Base-by-base conservation (phyloP, 768 basidiomycete species). In the Neoboletus magnificus region DNA sequence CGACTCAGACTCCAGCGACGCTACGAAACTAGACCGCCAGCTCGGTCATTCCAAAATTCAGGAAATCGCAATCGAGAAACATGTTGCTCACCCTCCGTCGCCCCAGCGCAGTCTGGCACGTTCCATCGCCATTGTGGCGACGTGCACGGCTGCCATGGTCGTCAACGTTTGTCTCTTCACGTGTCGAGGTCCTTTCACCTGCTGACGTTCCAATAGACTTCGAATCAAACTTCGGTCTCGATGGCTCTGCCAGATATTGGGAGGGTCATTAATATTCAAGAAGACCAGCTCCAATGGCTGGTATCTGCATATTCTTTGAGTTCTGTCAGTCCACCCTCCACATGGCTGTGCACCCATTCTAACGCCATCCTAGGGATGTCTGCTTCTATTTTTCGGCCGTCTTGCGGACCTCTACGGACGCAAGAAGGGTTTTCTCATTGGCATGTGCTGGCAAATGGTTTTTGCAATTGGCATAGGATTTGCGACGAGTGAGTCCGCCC, bases 321-420 rank as follows among this genome's bases (percentile, higher is more conserved):
- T 62, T 85, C 84, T 12, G 86, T 86, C 13, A n/a, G 77, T 71
- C n/a, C 30, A 42, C 32, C 65, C 55, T n/a, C 33, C n/a, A 46
- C 22, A 16, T 33, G 5, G 4, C 6, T 15, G 9, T 2, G 10
- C 0, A 36, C 22, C 35, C 32, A 8, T 49, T 36, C 59, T 64
- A 29, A 70, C 36, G 13, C 11, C 35, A n/a, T n/a, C 22, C 29
- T 20, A 90, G 89, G 89, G 86, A 9, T 93, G 91, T 62, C 74
- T 93, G 12, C 79, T 93, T 4, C 76, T 93, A 11, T 79, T 91
- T 13, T 84, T 82, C 27, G 92, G 92, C 0, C 77, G 90, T n/a
- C 69, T 93, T 1, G 89, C 91, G 2, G 92, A 93, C 66, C 71
- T 90, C 3, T 84, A 87, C 59, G 91, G 93, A 2, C 79, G 90